Percentiles rank a stretch among this genome's conserved stretches.
Conservation (phyloP, 768 basidiomycete species). For the Rhizopogon rudus region DNA sequence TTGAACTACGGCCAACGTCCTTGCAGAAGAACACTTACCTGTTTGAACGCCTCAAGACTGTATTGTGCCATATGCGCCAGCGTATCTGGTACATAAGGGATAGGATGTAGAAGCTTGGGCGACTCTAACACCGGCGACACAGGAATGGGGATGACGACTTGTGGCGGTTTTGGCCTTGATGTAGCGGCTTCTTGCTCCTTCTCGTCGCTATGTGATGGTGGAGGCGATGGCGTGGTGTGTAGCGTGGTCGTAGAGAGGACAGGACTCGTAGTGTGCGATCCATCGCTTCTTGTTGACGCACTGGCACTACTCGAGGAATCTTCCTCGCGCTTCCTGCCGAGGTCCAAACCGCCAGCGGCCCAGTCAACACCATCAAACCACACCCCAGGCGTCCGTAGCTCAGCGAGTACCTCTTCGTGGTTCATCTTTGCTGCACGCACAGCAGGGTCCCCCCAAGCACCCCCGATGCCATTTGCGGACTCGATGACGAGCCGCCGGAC, state of each 20-base stretch:
- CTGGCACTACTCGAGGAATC: slow-evolving; percentile 39
- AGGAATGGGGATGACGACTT: slow-evolving; percentile 32
- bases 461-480: slow-evolving; percentile 39
- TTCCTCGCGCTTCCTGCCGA: slow-evolving; percentile 33
- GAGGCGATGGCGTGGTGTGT: slow-evolving; percentile 75
- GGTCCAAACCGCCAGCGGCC: slow-evolving; percentile 24
- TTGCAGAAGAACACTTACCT: slow-evolving; percentile 34
- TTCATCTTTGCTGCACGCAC: slow-evolving; percentile 50
- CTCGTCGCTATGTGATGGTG: slow-evolving; percentile 37
- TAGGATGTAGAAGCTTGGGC: slow-evolving; percentile 56
- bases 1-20: not conserved
- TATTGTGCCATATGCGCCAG: slow-evolving; percentile 49
- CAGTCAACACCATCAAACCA: slow-evolving; percentile 79
- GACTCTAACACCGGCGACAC: slow-evolving; percentile 60
- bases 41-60: slow-evolving; percentile 53
- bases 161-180: slow-evolving; percentile 17
- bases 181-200: slow-evolving; percentile 30
- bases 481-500: slow-evolving; percentile 64
- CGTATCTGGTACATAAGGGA: slow-evolving; percentile 64
- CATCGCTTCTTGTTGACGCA: slow-evolving; percentile 42
- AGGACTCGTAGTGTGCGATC: slow-evolving; percentile 63
- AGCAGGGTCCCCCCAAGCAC: slow-evolving; percentile 41
- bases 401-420: slow-evolving; percentile 54
- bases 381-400: slow-evolving; percentile 50
- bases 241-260: slow-evolving; percentile 70